Conservation (phyloP, 2,329 filamentous ascomycete genomes). For the Fusarium ambrosium region DNA sequence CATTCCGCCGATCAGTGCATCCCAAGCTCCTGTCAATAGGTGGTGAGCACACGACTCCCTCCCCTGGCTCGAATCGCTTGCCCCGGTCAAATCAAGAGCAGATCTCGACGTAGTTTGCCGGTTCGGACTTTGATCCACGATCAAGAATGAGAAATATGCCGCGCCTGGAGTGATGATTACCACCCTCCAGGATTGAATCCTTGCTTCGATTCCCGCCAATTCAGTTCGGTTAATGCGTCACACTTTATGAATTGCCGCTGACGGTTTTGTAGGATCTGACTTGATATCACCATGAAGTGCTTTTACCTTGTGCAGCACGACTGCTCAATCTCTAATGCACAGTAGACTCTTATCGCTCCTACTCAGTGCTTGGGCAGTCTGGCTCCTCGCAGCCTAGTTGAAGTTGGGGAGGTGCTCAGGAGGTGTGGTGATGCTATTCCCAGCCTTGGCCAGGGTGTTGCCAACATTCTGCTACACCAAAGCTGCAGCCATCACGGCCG, state of each 20-base stretch:
- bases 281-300: neutral
- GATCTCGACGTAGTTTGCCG: conserved; percentile 13
- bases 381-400: neutral
- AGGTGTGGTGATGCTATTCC: conserved; percentile 2
- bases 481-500: conserved; percentile 1
- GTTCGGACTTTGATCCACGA: conserved; percentile 3
- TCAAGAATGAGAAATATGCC: conserved; percentile 22
- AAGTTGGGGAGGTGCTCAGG: neutral
- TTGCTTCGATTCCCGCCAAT: neutral
- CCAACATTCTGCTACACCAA: conserved; percentile 9
- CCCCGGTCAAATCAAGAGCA: conserved; percentile 10
- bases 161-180: neutral
- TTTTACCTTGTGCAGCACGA: neutral
- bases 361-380: too few relatives aligned
- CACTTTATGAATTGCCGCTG: neutral
- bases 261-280: neutral
- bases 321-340: neutral
- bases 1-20: neutral
- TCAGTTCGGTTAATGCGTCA: neutral
- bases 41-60: neutral
- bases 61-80: conserved; percentile 1
- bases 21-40: neutral
- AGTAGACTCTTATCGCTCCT: too few relatives aligned
- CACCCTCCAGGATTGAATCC: neutral
- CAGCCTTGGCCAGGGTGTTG: neutral